Conservation (phyloP, 2,329 filamentous ascomycete genomes). For the Chaetomium strumarium region DNA sequence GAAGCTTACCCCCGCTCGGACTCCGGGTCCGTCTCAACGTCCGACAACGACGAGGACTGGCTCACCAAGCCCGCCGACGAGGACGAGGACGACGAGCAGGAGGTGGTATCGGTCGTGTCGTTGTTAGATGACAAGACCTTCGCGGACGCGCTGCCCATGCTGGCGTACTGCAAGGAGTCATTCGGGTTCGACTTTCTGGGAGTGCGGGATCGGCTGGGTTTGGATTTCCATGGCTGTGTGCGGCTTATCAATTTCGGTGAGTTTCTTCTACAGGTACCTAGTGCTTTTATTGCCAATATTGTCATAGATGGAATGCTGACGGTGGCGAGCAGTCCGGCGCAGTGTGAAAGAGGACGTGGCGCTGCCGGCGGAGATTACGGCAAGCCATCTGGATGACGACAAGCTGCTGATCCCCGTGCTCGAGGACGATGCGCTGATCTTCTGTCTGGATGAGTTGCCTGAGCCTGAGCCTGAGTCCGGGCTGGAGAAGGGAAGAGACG, state of each 20-base stretch:
- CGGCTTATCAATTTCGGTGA: constrained; percentile 67
- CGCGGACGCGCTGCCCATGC: constrained; percentile 57
- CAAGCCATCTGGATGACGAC: constrained; percentile 65
- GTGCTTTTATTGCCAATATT: not conserved
- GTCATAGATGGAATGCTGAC: not conserved
- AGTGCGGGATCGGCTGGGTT: constrained; percentile 48
- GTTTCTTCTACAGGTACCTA: constrained; percentile 6
- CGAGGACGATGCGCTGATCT: constrained; percentile 83
- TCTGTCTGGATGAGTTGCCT: constrained; percentile 75
- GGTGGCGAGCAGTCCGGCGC: constrained; percentile 39
- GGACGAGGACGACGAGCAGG: constrained; percentile 54
- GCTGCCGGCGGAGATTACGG: constrained; percentile 54
- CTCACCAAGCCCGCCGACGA: constrained; percentile 29
- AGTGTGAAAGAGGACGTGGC: constrained; percentile 38
- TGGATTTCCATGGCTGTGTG: constrained; percentile 69
- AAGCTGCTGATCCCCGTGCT: constrained; percentile 76
- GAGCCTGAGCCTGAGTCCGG: constrained; percentile 39
- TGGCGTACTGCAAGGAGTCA: constrained; percentile 61
- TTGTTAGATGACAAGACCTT: constrained; percentile 64
- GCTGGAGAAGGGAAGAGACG: not conserved
- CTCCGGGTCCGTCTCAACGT: constrained; percentile 22
- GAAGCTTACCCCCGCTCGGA: constrained; percentile 18
- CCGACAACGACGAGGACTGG: constrained; percentile 34
- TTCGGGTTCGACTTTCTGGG: constrained; percentile 62
- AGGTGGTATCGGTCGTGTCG: constrained; percentile 57